Evolutionary conservation across 208 protist species (phyloP).

Genomic region (Trypanosoma platydactyli): DNA sequence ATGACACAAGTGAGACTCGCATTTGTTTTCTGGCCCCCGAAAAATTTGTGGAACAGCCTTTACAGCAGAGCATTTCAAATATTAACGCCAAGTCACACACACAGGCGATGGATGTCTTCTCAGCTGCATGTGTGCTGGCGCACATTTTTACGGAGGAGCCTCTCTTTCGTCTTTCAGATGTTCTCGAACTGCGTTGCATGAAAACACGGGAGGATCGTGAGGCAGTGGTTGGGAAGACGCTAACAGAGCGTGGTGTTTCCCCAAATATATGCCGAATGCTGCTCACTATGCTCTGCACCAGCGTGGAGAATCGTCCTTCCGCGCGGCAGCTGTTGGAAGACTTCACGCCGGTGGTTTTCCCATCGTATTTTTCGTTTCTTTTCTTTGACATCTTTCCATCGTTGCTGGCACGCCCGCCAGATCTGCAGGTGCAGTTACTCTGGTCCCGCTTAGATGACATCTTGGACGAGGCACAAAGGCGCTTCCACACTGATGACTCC

Average conservation of each 20-base stretch:
- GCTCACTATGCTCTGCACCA: constrained; percentile 26
- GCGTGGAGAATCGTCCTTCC: constrained; percentile 22
- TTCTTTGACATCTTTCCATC: constrained; percentile 42
- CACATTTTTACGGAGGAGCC: constrained; percentile 75
- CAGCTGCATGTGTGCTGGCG: constrained; percentile 64
- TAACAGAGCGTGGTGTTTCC: constrained; percentile 23
- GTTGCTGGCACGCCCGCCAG: constrained; percentile 51
- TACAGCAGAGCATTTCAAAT: constrained; percentile 36
- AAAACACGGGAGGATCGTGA: constrained; percentile 21
- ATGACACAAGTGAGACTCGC: constrained; percentile 81
- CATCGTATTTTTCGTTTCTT: constrained; percentile 40
- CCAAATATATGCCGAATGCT: constrained; percentile 21
- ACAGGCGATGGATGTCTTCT: constrained; percentile 84
- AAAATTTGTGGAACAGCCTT: constrained; percentile 61
- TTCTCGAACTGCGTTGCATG: constrained; percentile 48
- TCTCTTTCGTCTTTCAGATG: constrained; percentile 59
- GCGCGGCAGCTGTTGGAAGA: constrained; percentile 33
- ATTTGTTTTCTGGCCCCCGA: constrained; percentile 86
- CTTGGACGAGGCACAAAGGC: constrained; percentile 15
- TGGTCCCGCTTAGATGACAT: constrained; percentile 31
- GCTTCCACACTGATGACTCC: not conserved
- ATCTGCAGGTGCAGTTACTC: constrained; percentile 52
- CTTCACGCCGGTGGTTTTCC: constrained; percentile 45
- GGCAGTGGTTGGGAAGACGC: constrained; percentile 12
- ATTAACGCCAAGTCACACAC: constrained; percentile 72